phyloP scores from a whole-genome alignment of 2,329 filamentous ascomycete species.

The Tolypocladium ovalisporum region DNA sequence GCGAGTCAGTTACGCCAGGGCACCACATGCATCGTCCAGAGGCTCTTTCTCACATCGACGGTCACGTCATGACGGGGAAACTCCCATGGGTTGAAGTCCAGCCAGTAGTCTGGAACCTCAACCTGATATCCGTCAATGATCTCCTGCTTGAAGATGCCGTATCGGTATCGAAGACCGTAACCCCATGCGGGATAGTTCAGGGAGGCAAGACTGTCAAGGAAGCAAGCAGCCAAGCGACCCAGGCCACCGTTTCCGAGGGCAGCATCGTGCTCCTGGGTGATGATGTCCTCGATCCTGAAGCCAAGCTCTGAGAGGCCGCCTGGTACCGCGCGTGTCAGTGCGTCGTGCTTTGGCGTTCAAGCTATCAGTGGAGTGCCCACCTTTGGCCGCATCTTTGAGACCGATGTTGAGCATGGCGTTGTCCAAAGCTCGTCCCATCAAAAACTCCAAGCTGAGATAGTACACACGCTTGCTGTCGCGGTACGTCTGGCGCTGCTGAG shows the following conservation, averaged over 20 bases:
- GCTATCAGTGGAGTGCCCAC: conserved; percentile 34
- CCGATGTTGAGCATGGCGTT: conserved; percentile 98
- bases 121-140: conserved; percentile 97
- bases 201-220: conserved; percentile 90
- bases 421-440: conserved; percentile 93
- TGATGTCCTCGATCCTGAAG: conserved; percentile 94
- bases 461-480: conserved; percentile 89
- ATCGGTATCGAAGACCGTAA: conserved; percentile 89
- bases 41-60: conserved; percentile 55
- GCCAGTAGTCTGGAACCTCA: conserved; percentile 97
- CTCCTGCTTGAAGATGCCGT: conserved; percentile 99
- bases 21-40: not conserved
- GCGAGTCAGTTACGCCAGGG: not conserved
- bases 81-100: conserved; percentile 99
- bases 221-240: conserved; percentile 88
- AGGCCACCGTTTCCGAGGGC: conserved; percentile 93
- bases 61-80: conserved; percentile 92
- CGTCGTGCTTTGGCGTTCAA: not conserved
- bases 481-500: conserved; percentile 90
- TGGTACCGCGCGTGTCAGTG: conserved; percentile 20
- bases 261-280: conserved; percentile 90
- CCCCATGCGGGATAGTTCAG: conserved; percentile 96
- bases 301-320: conserved; percentile 81
- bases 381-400: conserved; percentile 71
- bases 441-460: conserved; percentile 92